These are phyloP conservation scores for Saccharomyces hybrid DNA, from an alignment of 1,139 yeast genomes.

Conservation along the genomic window DNA sequence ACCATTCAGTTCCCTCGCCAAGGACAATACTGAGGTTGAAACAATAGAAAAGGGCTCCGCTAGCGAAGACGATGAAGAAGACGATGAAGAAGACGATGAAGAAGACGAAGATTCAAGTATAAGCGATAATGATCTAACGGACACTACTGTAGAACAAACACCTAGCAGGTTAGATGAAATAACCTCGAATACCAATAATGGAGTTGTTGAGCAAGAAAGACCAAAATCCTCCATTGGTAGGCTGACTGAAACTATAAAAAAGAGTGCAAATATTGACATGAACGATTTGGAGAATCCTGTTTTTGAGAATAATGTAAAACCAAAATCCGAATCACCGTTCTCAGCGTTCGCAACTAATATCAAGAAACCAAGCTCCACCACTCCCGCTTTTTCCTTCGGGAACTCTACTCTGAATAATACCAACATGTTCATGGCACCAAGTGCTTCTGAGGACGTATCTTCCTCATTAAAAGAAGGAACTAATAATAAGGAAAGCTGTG, in stretches of 20 bases:
- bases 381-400: constrained; percentile 18
- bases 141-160: constrained; percentile 19
- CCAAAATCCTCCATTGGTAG: constrained; percentile 13
- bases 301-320: constrained; percentile 2
- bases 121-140: constrained; percentile 7
- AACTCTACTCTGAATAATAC: background rate
- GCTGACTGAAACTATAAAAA: constrained; percentile 24
- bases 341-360: constrained; percentile 19
- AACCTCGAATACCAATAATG: background rate
- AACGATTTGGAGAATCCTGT: constrained; percentile 7
- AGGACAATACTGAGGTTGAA: no score
- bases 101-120: background rate
- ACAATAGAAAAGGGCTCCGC: background rate
- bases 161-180: constrained; percentile 4
- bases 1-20: no score
- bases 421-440: background rate
- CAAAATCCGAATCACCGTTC: constrained; percentile 18
- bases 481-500: no score
- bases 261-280: constrained; percentile 21
- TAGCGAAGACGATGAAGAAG: background rate
- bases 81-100: background rate
- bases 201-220: background rate
- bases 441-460: background rate
- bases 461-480: background rate
- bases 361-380: constrained; percentile 8